Percentiles rank a stretch among this genome's conserved stretches.
phyloP scores from a whole-genome alignment of 2,329 filamentous ascomycete genomes.

The Karstenula rhodostoma region DNA sequence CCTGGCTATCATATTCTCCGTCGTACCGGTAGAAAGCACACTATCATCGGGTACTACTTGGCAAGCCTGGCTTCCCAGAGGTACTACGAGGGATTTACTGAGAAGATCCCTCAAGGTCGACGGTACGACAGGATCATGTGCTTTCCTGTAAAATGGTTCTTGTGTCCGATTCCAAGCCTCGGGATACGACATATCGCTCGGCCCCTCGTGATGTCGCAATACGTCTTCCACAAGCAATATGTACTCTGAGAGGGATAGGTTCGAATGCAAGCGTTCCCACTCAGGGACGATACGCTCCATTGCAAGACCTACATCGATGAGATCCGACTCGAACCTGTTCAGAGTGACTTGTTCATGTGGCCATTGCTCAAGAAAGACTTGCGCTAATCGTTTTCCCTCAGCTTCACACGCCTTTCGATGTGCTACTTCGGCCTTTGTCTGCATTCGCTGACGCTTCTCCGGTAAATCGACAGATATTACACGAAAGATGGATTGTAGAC shows the following conservation, averaged over 20 bases:
- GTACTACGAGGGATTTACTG: conserved; percentile 15
- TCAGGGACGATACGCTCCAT: conserved; percentile 52
- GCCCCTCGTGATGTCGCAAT: conserved; percentile 41
- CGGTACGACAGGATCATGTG: conserved; percentile 19
- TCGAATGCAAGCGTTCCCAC: conserved; percentile 58
- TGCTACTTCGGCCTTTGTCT: conserved; percentile 9
- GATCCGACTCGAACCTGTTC: conserved; percentile 34
- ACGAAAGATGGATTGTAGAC: conserved; percentile 41
- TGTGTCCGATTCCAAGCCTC: conserved; percentile 20
- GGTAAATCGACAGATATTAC: conserved; percentile 35
- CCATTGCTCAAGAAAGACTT: conserved; percentile 45
- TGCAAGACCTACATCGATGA: conserved; percentile 51
- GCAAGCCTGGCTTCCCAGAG: neutral
- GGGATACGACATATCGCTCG: conserved; percentile 16
- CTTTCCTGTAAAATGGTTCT: conserved; percentile 25
- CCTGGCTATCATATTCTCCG: conserved; percentile 9
- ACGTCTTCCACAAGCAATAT: conserved; percentile 53
- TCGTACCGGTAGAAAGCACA: neutral
- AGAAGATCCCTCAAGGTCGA: conserved; percentile 23
- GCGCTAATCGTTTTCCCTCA: conserved; percentile 49
- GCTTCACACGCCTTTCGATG: conserved; percentile 34
- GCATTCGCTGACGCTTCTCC: neutral
- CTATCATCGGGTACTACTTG: neutral
- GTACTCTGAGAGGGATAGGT: conserved; percentile 55
- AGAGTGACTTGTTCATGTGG: conserved; percentile 48